Evolutionary conservation across 2,329 filamentous ascomycete genomes (phyloP).

Genomic region (Sporothrix brasiliensis): DNA sequence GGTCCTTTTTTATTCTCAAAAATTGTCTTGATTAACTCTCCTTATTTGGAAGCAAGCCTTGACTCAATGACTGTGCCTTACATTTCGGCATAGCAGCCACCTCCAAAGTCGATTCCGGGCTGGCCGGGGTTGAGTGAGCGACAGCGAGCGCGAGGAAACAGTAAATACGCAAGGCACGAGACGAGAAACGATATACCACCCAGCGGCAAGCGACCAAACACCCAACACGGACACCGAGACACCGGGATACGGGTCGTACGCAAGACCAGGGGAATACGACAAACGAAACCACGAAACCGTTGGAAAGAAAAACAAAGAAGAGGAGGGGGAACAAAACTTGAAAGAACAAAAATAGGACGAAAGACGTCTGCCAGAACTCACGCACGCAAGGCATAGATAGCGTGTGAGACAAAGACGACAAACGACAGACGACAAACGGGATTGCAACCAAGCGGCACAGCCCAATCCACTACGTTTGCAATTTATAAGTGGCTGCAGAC

Average conservation of each 20-base stretch:
- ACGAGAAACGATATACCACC: background rate
- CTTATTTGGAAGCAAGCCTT: background rate
- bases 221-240: slow-evolving; percentile 7
- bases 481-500: slow-evolving; percentile 7
- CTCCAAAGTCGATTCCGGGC: slow-evolving; percentile 16
- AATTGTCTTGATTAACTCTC: background rate
- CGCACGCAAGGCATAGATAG: slow-evolving; percentile 21
- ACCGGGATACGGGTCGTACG: slow-evolving; percentile 2
- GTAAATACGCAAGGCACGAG: background rate
- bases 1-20: background rate
- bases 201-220: background rate
- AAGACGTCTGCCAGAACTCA: background rate
- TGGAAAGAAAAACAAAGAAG: background rate
- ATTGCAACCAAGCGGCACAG: slow-evolving; percentile 1
- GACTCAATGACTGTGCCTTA: slow-evolving; percentile 2
- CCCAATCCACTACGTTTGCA: background rate
- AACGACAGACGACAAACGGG: slow-evolving; percentile 23
- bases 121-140: slow-evolving; percentile 23
- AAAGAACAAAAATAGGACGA: background rate
- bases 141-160: slow-evolving; percentile 5
- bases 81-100: slow-evolving; percentile 17
- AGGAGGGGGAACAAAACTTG: background rate
- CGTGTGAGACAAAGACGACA: slow-evolving; percentile 25
- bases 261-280: slow-evolving; percentile 17
- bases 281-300: background rate